Base-by-base conservation (phyloP, 495 filamentous ascomycete species). In the Annulohypoxylon nitens region DNA sequence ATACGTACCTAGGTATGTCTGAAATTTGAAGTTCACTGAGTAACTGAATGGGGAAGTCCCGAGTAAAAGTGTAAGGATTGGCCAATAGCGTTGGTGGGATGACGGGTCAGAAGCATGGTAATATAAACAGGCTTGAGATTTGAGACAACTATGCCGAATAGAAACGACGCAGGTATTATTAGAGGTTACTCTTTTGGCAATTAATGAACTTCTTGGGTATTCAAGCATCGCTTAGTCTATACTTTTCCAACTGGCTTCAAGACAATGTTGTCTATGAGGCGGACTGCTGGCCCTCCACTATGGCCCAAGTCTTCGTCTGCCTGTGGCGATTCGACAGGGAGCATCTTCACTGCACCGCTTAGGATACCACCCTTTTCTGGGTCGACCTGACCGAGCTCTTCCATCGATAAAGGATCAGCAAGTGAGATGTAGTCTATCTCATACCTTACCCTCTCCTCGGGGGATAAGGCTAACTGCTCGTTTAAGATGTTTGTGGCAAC, bases 251-350 rank as follows among this genome's bases (percentile, higher is more conserved):
- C 65, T 0, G 89, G 87, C 71, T 86, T 82, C 36, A 96, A 80
- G 61, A 97, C 91, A 74, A 98, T 89, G 75, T 99, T 99, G 78
- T 99, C 96, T 78, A 99, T 98, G 78, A 99, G 81, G 62, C 96
- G 86, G 18, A 99, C 96, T 18, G 80, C 43, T 6, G 93, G 85
- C 0, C 90, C 90, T 23, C 84, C 84, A 26, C 90, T 92, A 73
- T 89, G 88, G 5, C 93, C 93, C 43, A 93, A 78, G 63, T 93
- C 89, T 81, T 98, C 94, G 1, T 85, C 90, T 20, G 87, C 80
- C 39, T 83, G 84, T 1, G 90, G 83, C 51, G 87, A 86, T 76
- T 96, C 91, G 6, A 97, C 81, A 0, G 93, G 92, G 34, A 93
- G 80, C 92, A 99, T 97, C 82, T 92, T 95, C 37, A 99, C 81